Conservation (phyloP, 306 rosid genomes). For the Arachis stenosperma region DNA sequence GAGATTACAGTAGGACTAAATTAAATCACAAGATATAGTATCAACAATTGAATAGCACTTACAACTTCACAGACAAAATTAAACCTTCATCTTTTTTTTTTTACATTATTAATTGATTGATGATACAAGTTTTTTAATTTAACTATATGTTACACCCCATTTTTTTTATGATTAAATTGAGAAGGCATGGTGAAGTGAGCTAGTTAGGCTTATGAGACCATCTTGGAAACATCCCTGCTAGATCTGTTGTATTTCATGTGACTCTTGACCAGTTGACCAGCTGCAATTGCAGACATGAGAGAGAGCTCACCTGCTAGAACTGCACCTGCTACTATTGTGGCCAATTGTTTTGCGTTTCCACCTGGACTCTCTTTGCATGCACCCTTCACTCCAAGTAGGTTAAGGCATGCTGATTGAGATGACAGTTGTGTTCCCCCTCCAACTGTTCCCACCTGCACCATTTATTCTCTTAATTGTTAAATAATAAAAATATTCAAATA, state of each 20-base stretch:
- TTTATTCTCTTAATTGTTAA: too few species aligned
- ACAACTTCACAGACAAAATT: too few species aligned
- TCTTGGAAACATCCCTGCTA: slow-evolving; percentile 55
- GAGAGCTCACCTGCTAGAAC: slow-evolving; percentile 96
- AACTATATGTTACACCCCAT: neutral
- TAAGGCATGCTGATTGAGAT: slow-evolving; percentile 90
- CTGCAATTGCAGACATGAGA: slow-evolving; percentile 89
- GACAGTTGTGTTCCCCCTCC: slow-evolving; percentile 99
- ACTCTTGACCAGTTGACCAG: slow-evolving; percentile 88
- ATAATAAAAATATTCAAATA: too few species aligned
- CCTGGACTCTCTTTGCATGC: slow-evolving; percentile 82
- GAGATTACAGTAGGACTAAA: too few species aligned
- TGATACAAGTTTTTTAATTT: neutral
- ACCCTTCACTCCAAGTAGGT: slow-evolving; percentile 87
- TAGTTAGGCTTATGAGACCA: slow-evolving; percentile 43
- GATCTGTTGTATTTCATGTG: slow-evolving; percentile 98
- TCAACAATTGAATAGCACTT: too few species aligned
- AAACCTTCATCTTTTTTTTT: too few species aligned
- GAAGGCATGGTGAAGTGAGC: too few species aligned
- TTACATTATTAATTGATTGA: neutral
- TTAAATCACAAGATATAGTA: too few species aligned
- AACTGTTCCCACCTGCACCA: slow-evolving; percentile 83
- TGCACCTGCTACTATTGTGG: slow-evolving; percentile 78
- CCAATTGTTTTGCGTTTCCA: slow-evolving; percentile 69
- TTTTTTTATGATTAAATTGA: neutral